These are phyloP conservation scores for Phlyctochytrium arcticum DNA, from an alignment of 192 early-diverging fungal genomes.

Conservation along the genomic window DNA sequence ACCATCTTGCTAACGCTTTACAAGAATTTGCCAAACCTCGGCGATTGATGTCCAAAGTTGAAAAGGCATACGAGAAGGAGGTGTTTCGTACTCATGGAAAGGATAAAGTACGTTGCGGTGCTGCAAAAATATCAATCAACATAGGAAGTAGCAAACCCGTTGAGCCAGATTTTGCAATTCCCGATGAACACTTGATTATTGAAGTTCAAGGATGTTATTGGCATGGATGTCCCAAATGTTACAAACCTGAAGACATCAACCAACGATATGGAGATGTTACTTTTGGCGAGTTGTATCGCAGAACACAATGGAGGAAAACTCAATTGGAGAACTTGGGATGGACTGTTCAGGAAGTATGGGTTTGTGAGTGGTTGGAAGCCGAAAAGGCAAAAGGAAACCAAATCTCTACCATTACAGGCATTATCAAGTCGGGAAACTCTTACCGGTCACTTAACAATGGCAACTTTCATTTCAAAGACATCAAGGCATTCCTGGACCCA, in stretches of 20 bases:
- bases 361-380: background rate
- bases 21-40: no score
- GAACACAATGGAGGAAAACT: no score
- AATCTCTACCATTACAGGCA: background rate
- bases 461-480: no score
- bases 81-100: no score
- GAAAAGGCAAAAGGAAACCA: background rate
- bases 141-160: background rate
- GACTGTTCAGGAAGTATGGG: conserved; percentile 5
- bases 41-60: no score
- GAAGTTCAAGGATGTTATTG: background rate
- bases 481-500: background rate
- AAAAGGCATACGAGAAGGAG: no score
- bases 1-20: no score
- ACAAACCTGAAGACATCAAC: background rate
- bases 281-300: background rate
- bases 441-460: conserved; percentile 3
- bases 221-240: no score
- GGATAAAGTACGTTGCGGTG: background rate
- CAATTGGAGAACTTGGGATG: no score
- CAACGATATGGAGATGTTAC: background rate
- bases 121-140: background rate
- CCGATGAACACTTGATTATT: background rate
- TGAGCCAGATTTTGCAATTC: no score
- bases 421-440: background rate